phyloP scores from a whole-genome alignment of 2,329 filamentous ascomycete species.

The Reticulascus tulasneorum region DNA sequence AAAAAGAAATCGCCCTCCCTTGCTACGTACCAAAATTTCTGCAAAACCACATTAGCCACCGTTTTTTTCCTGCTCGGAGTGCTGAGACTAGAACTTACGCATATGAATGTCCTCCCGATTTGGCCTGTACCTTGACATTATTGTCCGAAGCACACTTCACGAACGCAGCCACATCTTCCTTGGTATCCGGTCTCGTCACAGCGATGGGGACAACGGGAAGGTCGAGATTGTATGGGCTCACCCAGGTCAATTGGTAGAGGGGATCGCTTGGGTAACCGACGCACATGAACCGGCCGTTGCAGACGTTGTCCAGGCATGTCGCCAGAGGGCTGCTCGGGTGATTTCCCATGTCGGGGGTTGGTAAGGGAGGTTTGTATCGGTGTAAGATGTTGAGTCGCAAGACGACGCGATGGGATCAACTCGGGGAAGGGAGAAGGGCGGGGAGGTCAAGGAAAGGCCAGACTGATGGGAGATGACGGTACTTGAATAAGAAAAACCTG shows the following conservation, averaged over 20 bases:
- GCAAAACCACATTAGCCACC: not conserved
- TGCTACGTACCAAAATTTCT: conserved; percentile 38
- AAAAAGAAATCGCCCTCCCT: too few relatives aligned
- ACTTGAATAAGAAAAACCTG: too few relatives aligned
- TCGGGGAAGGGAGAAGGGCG: not conserved
- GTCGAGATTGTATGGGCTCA: conserved; percentile 50
- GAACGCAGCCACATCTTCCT: conserved; percentile 51
- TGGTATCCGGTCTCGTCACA: conserved; percentile 50
- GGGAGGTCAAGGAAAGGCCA: not conserved
- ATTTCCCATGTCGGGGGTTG: conserved; percentile 35
- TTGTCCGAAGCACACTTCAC: conserved; percentile 52
- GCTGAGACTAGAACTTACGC: conserved; percentile 34
- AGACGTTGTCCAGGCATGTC: conserved; percentile 44
- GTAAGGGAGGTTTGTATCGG: not conserved
- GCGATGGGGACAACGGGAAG: conserved; percentile 47
- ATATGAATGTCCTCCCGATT: conserved; percentile 63
- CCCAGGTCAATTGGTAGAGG: conserved; percentile 46
- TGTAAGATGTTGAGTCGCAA: not conserved
- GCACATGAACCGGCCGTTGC: conserved; percentile 38
- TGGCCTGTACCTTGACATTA: conserved; percentile 54
- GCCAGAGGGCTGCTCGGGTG: conserved; percentile 34
- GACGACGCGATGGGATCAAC: not conserved
- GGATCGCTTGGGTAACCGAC: conserved; percentile 40
- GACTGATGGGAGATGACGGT: too few relatives aligned
- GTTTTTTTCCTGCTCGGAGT: not conserved